phyloP scores from a whole-genome alignment of 2,329 filamentous ascomycete genomes.

The Cladophialophora psammophila region DNA sequence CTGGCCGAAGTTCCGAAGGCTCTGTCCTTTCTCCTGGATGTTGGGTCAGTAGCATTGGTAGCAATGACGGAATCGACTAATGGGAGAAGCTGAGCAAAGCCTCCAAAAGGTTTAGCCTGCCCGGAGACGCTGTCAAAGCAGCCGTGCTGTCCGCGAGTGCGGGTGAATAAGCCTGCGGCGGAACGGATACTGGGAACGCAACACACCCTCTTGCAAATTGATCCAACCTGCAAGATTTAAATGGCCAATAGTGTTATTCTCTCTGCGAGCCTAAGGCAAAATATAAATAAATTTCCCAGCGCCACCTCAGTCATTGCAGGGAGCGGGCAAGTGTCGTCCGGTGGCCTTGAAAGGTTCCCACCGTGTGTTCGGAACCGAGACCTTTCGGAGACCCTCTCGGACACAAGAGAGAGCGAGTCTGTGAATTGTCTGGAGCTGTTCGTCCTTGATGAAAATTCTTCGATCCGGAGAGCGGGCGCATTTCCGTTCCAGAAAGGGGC shows the following conservation, averaged over 20 bases:
- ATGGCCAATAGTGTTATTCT: neutral
- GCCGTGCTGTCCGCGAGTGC: neutral
- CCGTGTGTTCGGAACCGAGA: neutral
- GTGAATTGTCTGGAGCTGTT: neutral
- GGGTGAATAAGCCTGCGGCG: neutral
- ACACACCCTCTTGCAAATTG: neutral
- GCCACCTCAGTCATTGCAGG: slow-evolving; percentile 6
- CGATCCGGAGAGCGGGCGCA: neutral
- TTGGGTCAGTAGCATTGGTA: neutral
- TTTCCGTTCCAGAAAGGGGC: neutral
- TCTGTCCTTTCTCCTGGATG: neutral
- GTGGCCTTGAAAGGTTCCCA: neutral
- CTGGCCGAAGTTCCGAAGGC: slow-evolving; percentile 1
- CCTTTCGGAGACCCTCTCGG: neutral
- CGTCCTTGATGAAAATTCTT: neutral
- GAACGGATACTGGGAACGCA: neutral
- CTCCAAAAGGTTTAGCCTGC: neutral
- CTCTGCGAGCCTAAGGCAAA: neutral
- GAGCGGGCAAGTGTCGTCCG: neutral
- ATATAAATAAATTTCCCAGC: slow-evolving; percentile 1
- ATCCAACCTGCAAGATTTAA: neutral
- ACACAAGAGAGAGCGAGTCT: neutral
- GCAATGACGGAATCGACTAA: neutral
- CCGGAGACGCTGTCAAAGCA: neutral
- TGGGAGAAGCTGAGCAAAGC: neutral